These are phyloP conservation scores for Kalmusia sp. DNA, from an alignment of 2,329 filamentous ascomycete species.

Conservation along the genomic window DNA sequence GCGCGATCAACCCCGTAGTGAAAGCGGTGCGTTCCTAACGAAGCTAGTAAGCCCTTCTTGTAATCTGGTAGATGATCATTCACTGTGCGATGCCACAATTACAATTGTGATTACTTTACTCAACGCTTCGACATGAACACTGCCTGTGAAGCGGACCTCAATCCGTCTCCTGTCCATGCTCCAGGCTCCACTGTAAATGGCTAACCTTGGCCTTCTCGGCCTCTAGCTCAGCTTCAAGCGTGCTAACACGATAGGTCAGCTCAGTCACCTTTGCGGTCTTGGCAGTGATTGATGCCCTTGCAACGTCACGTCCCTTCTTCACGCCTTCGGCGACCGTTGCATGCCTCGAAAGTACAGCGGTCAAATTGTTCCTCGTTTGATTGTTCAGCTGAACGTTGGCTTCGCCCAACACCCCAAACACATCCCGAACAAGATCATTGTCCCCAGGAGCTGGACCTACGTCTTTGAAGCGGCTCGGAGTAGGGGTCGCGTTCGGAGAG, in stretches of 20 bases:
- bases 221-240: constrained; percentile 63
- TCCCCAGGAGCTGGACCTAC: constrained; percentile 8
- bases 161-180: constrained; percentile 9
- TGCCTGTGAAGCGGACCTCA: background rate
- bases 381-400: constrained; percentile 48
- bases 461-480: constrained; percentile 38
- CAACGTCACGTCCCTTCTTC: constrained; percentile 69
- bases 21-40: too few relatives aligned
- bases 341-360: constrained; percentile 50
- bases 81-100: too few relatives aligned
- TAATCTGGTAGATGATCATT: too few relatives aligned
- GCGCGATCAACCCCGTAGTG: too few relatives aligned
- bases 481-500: constrained; percentile 42
- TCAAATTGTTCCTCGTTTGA: constrained; percentile 25
- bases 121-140: constrained; percentile 1
- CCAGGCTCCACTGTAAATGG: constrained; percentile 32
- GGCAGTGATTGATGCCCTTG: constrained; percentile 66
- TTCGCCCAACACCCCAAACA: constrained; percentile 59
- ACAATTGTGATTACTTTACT: too few relatives aligned
- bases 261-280: constrained; percentile 71
- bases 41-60: too few relatives aligned
- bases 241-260: constrained; percentile 69
- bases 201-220: constrained; percentile 55
- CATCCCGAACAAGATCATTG: constrained; percentile 43
- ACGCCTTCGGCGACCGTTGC: constrained; percentile 67